These are phyloP conservation scores for Penicillium digitatum DNA, from an alignment of 2,329 filamentous ascomycete species.

Conservation along the genomic window DNA sequence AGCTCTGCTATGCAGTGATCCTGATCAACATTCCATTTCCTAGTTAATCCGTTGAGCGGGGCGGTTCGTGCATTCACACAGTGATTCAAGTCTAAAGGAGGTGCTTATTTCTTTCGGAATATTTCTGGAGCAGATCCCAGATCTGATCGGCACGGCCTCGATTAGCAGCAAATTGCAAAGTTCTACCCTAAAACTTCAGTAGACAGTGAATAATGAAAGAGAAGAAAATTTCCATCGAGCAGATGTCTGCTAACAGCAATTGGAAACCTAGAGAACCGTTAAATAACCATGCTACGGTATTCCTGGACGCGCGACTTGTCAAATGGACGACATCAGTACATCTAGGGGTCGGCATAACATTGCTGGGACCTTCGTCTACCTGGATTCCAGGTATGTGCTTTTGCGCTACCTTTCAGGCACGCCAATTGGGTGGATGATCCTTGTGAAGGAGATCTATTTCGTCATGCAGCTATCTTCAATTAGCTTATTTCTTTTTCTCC, in stretches of 20 bases:
- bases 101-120: background rate
- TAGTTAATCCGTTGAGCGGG: background rate
- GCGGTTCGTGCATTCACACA: background rate
- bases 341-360: slow-evolving; percentile 16
- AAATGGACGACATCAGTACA: background rate
- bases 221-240: background rate
- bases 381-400: slow-evolving; percentile 13
- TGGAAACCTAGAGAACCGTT: background rate
- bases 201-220: background rate
- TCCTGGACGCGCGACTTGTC: background rate
- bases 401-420: background rate
- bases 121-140: slow-evolving; percentile 1
- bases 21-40: slow-evolving; percentile 20
- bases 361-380: slow-evolving; percentile 5
- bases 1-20: background rate
- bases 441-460: slow-evolving; percentile 7
- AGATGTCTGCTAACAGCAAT: background rate
- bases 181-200: background rate
- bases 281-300: background rate
- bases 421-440: background rate
- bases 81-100: background rate
- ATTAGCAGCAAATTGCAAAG: background rate
- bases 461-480: slow-evolving; percentile 12
- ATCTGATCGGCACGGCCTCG: background rate
- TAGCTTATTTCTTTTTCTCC: slow-evolving; percentile 3